Evolutionary conservation across 768 basidiomycete genomes (phyloP).

Genomic region (Inosperma sp.): DNA sequence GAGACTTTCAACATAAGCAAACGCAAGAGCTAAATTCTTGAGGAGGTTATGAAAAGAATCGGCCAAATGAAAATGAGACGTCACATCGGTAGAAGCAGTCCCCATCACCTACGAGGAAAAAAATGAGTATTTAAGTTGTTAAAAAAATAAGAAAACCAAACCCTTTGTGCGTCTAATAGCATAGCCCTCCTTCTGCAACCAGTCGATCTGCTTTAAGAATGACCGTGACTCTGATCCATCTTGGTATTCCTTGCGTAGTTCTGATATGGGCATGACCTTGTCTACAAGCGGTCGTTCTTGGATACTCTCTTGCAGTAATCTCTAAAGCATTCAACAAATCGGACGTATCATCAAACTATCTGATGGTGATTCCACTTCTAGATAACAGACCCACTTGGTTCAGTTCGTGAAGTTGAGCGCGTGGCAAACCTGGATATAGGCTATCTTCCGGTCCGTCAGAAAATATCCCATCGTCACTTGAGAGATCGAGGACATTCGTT

Average conservation of each 20-base stretch:
- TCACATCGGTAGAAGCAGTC: constrained; percentile 91
- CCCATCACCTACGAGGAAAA: constrained; percentile 59
- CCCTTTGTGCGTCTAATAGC: constrained; percentile 71
- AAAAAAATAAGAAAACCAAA: constrained; percentile 21
- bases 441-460: not conserved
- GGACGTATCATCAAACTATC: not conserved
- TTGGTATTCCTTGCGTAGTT: constrained; percentile 64
- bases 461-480: not conserved
- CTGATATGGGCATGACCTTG: constrained; percentile 45
- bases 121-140: not conserved
- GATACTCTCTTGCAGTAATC: constrained; percentile 35
- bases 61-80: constrained; percentile 11
- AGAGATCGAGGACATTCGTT: constrained; percentile 3
- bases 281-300: constrained; percentile 51
- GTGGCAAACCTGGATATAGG: constrained; percentile 13
- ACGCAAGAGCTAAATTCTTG: constrained; percentile 60
- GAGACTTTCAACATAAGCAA: constrained; percentile 75
- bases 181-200: constrained; percentile 60
- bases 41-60: constrained; percentile 7
- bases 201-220: constrained; percentile 77
- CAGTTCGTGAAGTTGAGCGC: constrained; percentile 23
- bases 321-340: constrained; percentile 18
- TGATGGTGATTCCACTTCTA: not conserved
- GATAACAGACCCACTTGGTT: constrained; percentile 19
- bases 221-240: constrained; percentile 45